Evolutionary conservation across 176 grass and related monocot genomes (phyloP).

Genomic region (Carex cristatella): DNA sequence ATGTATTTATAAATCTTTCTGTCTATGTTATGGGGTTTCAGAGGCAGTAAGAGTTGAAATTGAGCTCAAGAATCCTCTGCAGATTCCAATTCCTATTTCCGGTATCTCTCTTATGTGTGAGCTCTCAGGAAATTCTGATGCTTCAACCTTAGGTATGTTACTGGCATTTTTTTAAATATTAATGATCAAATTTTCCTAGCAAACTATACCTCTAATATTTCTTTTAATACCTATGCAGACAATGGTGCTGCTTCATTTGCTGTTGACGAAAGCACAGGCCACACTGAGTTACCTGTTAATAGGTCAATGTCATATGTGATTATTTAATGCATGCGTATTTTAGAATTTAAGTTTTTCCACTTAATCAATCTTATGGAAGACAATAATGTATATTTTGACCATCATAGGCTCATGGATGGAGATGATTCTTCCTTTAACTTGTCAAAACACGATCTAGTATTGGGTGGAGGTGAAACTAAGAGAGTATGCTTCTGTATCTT

Average conservation of each 20-base stretch:
- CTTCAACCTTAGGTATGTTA: slow-evolving; percentile 48
- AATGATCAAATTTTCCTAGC: slow-evolving; percentile 1
- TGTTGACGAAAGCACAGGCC: slow-evolving; percentile 25
- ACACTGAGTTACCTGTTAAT: slow-evolving; percentile 42
- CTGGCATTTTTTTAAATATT: slow-evolving; percentile 17
- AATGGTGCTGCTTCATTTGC: slow-evolving; percentile 22
- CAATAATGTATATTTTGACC: slow-evolving; percentile 32
- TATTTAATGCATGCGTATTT: slow-evolving; percentile 5
- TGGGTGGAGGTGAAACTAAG: slow-evolving; percentile 72
- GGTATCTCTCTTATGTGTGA: slow-evolving; percentile 80
- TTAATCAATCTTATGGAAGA: slow-evolving; percentile 10
- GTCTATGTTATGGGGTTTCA: slow-evolving; percentile 45
- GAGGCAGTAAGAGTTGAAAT: slow-evolving; percentile 74
- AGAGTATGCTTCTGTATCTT: slow-evolving; percentile 40
- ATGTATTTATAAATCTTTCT: background rate
- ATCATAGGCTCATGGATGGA: slow-evolving; percentile 52
- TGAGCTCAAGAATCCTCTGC: slow-evolving; percentile 95
- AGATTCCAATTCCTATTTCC: slow-evolving; percentile 77
- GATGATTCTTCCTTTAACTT: slow-evolving; percentile 47
- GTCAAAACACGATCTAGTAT: slow-evolving; percentile 72
- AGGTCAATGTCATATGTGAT: slow-evolving; percentile 34
- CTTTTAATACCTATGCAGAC: slow-evolving; percentile 38
- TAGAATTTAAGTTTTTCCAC: background rate
- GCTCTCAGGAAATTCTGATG: slow-evolving; percentile 50
- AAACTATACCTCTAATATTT: background rate